phyloP scores from a whole-genome alignment of 169 alveolate species.

The Eimeria nieschulzi region DNA sequence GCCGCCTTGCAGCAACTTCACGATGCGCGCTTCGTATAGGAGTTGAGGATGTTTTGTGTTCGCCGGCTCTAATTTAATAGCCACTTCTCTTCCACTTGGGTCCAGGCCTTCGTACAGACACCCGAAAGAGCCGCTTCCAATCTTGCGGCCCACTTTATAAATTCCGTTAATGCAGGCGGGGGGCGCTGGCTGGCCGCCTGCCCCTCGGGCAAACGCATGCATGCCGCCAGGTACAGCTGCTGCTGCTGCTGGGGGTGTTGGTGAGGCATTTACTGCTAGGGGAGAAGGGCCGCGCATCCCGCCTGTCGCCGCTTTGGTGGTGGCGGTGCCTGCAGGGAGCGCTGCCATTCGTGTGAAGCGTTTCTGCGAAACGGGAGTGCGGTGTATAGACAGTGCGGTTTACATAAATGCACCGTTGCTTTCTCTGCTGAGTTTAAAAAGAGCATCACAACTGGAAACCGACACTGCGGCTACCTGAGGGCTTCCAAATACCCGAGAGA shows the following conservation, averaged over 20 bases:
- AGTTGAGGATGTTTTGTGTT: slow-evolving; percentile 96
- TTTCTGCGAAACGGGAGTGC: too few relatives aligned
- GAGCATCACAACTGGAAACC: too few relatives aligned
- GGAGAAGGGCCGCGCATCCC: slow-evolving; percentile 32
- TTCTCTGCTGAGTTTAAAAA: too few relatives aligned
- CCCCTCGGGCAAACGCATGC: slow-evolving; percentile 21
- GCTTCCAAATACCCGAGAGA: too few relatives aligned
- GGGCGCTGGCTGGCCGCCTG: slow-evolving; percentile 22
- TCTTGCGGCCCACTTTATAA: slow-evolving; percentile 90
- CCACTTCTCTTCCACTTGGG: slow-evolving; percentile 94
- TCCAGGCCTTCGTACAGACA: slow-evolving; percentile 93
- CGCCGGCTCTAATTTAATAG: slow-evolving; percentile 91
- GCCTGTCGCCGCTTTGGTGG: slow-evolving; percentile 20
- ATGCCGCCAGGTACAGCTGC: slow-evolving; percentile 7
- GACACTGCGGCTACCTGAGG: too few relatives aligned
- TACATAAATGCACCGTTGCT: too few relatives aligned
- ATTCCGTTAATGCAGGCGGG: slow-evolving; percentile 49
- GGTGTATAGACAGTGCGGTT: too few relatives aligned
- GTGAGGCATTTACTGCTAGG: background rate
- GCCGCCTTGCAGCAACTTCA: slow-evolving; percentile 95
- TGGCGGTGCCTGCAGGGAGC: slow-evolving; percentile 43
- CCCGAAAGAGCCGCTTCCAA: slow-evolving; percentile 99
- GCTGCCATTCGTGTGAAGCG: slow-evolving; percentile 31
- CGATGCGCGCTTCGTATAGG: slow-evolving; percentile 94
- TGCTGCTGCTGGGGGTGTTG: slow-evolving; percentile 18